Percentiles rank a stretch among this genome's conserved stretches.
phyloP scores from a whole-genome alignment of 495 filamentous ascomycete species.

The Acidiella bohemica region DNA sequence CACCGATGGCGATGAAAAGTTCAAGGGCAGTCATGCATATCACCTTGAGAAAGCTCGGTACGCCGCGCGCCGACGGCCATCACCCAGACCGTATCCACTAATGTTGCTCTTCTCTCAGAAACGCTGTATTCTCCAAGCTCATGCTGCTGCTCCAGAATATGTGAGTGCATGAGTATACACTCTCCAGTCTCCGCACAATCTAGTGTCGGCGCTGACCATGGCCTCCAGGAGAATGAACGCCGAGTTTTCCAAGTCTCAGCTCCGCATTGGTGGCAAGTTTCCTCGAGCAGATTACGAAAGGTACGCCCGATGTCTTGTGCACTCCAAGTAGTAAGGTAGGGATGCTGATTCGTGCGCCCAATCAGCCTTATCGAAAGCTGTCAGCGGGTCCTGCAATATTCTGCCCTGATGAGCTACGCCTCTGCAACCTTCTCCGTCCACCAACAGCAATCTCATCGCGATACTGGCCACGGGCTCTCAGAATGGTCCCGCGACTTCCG shows the following conservation, averaged over 20 bases:
- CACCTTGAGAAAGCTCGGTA: constrained; percentile 39
- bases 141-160: constrained; percentile 43
- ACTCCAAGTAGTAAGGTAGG: neutral
- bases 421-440: constrained; percentile 35
- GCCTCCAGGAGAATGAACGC: constrained; percentile 20
- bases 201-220: no score
- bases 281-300: constrained; percentile 8
- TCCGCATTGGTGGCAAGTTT: constrained; percentile 8
- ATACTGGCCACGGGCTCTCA: constrained; percentile 18
- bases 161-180: no score
- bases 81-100: no score
- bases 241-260: constrained; percentile 6
- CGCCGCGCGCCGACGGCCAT: no score
- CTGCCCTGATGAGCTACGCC: constrained; percentile 57
- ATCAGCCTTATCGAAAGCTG: constrained; percentile 7
- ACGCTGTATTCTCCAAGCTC: constrained; percentile 46
- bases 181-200: no score
- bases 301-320: neutral
- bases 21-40: constrained; percentile 44
- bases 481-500: constrained; percentile 41
- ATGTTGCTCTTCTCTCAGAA: no score
- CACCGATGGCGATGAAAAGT: constrained; percentile 45
- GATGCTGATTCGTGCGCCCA: neutral
- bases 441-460: no score
- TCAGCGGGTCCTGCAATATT: constrained; percentile 32